Evolutionary conservation across 2,329 filamentous ascomycete species (phyloP).

Genomic region (Metarhizium rileyi): DNA sequence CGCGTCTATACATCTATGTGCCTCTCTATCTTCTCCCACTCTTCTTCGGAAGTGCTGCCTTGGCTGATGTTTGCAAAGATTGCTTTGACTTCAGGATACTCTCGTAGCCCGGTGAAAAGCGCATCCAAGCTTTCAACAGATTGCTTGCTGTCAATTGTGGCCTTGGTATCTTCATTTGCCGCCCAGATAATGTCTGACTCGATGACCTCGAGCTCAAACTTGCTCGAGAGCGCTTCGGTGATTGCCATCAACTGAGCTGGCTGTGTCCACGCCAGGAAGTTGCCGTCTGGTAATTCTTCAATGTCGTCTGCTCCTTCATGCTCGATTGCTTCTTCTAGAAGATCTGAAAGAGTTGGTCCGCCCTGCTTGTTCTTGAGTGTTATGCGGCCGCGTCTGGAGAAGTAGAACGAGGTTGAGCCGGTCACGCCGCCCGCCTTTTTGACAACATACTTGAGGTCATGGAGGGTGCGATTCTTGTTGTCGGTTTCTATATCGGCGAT

Average conservation of each 20-base stretch:
- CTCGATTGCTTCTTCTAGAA: constrained; percentile 77
- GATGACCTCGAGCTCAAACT: constrained; percentile 56
- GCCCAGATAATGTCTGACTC: constrained; percentile 78
- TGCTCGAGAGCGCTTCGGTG: constrained; percentile 43
- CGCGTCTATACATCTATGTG: constrained; percentile 37
- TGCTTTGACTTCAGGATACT: constrained; percentile 64
- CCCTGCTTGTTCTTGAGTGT: constrained; percentile 50
- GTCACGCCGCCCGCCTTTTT: constrained; percentile 61
- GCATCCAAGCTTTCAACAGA: constrained; percentile 46
- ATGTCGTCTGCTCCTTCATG: constrained; percentile 66
- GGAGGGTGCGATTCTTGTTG: constrained; percentile 61
- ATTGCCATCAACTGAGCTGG: constrained; percentile 22
- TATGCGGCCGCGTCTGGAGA: constrained; percentile 69
- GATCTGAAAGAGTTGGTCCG: constrained; percentile 52
- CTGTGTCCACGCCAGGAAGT: constrained; percentile 49
- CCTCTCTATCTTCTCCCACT: constrained; percentile 44
- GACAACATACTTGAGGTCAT: constrained; percentile 61
- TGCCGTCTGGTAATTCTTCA: constrained; percentile 55
- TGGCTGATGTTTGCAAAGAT: constrained; percentile 63
- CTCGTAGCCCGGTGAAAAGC: constrained; percentile 51
- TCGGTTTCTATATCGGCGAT: constrained; percentile 84
- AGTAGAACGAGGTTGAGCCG: constrained; percentile 74
- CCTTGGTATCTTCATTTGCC: constrained; percentile 69
- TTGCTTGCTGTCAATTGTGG: constrained; percentile 48
- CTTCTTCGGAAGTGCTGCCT: constrained; percentile 40